Percentiles rank a stretch among this genome's conserved stretches.
Evolutionary conservation across 345 rosid genomes (phyloP).

Genomic region (Adansonia digitata): DNA sequence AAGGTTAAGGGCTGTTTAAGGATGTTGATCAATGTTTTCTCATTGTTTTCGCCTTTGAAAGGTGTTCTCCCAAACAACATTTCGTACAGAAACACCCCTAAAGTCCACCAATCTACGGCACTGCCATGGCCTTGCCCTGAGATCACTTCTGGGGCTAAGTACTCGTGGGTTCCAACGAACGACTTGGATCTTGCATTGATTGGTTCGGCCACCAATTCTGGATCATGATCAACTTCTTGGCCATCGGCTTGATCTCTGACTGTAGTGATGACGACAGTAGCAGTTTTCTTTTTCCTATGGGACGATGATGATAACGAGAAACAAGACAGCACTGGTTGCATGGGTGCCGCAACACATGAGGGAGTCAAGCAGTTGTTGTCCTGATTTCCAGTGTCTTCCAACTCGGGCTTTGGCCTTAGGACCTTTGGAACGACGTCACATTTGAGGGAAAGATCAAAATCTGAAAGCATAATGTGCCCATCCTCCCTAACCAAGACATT

Average conservation of each 20-base stretch:
- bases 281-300: slow-evolving; percentile 28
- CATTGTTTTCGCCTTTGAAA: slow-evolving; percentile 89
- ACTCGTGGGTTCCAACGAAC: slow-evolving; percentile 93
- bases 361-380: slow-evolving; percentile 44
- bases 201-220: slow-evolving; percentile 76
- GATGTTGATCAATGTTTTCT: slow-evolving; percentile 73
- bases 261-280: slow-evolving; percentile 37
- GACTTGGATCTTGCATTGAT: slow-evolving; percentile 70
- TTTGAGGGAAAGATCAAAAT: slow-evolving; percentile 77
- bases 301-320: slow-evolving; percentile 50
- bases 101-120: slow-evolving; percentile 98
- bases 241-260: slow-evolving; percentile 40
- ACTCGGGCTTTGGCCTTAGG: slow-evolving; percentile 27
- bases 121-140: slow-evolving; percentile 97
- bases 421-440: slow-evolving; percentile 82
- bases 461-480: slow-evolving; percentile 75
- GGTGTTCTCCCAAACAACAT: slow-evolving; percentile 86
- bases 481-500: slow-evolving; percentile 65
- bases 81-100: slow-evolving; percentile 81
- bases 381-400: slow-evolving; percentile 7
- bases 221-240: slow-evolving; percentile 24
- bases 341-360: slow-evolving; percentile 52
- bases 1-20: slow-evolving; percentile 68
- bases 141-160: slow-evolving; percentile 90
- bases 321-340: slow-evolving; percentile 70